Conservation (phyloP, 192 early-diverging fungal genomes). For the Mortierella claussenii region DNA sequence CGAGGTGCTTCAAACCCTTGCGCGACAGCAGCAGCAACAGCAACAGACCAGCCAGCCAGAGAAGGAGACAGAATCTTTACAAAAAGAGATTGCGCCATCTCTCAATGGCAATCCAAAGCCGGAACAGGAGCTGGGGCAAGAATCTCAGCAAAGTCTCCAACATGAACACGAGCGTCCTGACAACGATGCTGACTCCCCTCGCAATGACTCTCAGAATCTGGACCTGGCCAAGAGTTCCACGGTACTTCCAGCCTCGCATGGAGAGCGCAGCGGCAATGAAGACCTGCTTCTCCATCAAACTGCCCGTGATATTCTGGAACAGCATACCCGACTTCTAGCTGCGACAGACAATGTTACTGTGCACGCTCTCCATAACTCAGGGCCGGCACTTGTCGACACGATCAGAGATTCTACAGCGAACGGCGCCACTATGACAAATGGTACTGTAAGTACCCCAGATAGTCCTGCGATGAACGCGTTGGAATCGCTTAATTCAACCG, state of each 20-base stretch:
- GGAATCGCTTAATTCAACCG: conserved; percentile 19
- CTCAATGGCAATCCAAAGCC: neutral
- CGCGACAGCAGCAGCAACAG: conserved; percentile 10
- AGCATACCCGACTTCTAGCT: neutral
- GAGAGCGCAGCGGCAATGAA: neutral
- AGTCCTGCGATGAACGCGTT: conserved; percentile 5
- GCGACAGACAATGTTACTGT: conserved; percentile 1
- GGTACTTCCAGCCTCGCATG: neutral
- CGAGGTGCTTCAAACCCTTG: conserved; percentile 1
- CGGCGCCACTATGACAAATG: neutral
- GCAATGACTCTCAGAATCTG: conserved; percentile 2
- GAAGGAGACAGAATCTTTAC: conserved; percentile 7
- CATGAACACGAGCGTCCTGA: neutral
- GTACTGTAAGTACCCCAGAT: neutral
- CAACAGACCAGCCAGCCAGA: neutral
- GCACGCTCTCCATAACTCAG: neutral
- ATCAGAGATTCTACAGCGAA: neutral
- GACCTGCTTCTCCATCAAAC: conserved; percentile 6
- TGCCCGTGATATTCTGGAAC: neutral
- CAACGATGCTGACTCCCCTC: neutral
- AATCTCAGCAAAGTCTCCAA: neutral
- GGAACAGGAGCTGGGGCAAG: neutral
- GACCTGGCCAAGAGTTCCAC: neutral
- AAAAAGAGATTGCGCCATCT: neutral
- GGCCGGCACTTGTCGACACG: too few species aligned